Evolutionary conservation across 2,329 filamentous ascomycete species (phyloP), one percentile per base, ranked within the genome.

Genomic region (Pseudonectria buxi): DNA sequence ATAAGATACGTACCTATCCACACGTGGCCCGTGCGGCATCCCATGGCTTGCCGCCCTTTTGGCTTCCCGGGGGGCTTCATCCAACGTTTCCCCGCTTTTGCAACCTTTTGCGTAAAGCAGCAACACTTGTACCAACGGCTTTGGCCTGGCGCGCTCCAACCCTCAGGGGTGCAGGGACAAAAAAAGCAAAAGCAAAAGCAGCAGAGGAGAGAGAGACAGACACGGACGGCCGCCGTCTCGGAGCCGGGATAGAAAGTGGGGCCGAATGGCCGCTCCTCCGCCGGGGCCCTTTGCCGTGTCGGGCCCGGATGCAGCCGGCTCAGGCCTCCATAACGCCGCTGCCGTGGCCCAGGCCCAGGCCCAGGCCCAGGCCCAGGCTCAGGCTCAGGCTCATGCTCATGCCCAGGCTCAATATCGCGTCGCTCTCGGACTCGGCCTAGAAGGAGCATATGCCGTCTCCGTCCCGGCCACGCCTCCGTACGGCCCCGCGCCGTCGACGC

Each of bases 381-480:
- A 22, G 18, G 18, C 18, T 6, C 18, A 22, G 18, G 18, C 18
- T 22, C 18, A 22, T 22, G 18, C 18, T 9, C 16, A 14, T n/a
- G 16, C 16, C 7, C 14, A 15, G 7, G 14, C n/a, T 5, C 44
- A 46, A 10, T 45, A 49, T 15, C 40, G 44, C 11, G 38, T 40
- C 16, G 30, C 30, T n/a, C 36, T 49, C 15, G 45, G 35, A 6
- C 32, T 49, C 25, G 40, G 33, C 3, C 33, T 50, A 7, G 39
- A 45, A 4, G 44, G 39, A 5, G 11, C 53, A 51, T 14, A 35
- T 38, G 4, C 39, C 42, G 6, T 28, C 25, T 9, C 32, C 53
- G 7, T 49, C 44, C 29, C 41, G 44, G 13, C 29, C 41, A 4
- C 55, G 53, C 32, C 45, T 41, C 6, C 30, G 42, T 14, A 26